These are phyloP conservation scores for Geotrichum fermentans DNA, from an alignment of 1,139 yeast genomes.

Conservation along the genomic window DNA sequence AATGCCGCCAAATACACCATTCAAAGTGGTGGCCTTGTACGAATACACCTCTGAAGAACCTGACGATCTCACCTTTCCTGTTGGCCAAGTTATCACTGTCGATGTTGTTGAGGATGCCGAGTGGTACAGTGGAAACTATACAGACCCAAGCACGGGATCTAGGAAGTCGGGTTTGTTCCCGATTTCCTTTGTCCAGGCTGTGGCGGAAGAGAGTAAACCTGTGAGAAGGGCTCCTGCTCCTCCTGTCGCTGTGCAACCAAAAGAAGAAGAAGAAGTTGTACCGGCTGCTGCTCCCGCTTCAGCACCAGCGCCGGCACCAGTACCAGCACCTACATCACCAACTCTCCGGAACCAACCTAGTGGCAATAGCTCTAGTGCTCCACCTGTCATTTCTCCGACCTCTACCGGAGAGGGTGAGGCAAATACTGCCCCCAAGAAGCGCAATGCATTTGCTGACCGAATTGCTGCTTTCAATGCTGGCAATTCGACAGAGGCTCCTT, in stretches of 20 bases:
- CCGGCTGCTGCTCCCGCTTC: conserved; percentile 42
- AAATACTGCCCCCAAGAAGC: conserved; percentile 21
- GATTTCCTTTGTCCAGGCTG: conserved; percentile 63
- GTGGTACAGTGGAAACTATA: conserved; percentile 78
- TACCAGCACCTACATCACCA: conserved; percentile 16
- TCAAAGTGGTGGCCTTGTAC: conserved; percentile 62
- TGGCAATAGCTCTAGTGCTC: conserved; percentile 12
- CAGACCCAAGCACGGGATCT: conserved; percentile 40
- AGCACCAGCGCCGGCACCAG: conserved; percentile 20
- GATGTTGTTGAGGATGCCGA: conserved; percentile 79
- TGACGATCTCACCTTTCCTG: conserved; percentile 72
- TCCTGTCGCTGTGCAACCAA: conserved; percentile 42
- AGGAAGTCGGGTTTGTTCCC: conserved; percentile 76
- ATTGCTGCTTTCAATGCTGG: conserved; percentile 44
- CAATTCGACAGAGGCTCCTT: conserved; percentile 40
- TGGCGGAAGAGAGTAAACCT: conserved; percentile 22
- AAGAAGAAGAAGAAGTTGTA: conserved; percentile 62
- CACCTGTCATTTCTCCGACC: conserved; percentile 16
- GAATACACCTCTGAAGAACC: conserved; percentile 74
- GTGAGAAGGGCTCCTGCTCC: conserved; percentile 14
- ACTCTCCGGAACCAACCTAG: not conserved
- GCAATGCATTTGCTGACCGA: conserved; percentile 40
- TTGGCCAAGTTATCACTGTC: conserved; percentile 68
- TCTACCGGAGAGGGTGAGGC: conserved; percentile 12
- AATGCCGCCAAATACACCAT: conserved; percentile 42